Conservation (phyloP, 108 stramenopile genomes). For the Cylindrotheca closterium region DNA sequence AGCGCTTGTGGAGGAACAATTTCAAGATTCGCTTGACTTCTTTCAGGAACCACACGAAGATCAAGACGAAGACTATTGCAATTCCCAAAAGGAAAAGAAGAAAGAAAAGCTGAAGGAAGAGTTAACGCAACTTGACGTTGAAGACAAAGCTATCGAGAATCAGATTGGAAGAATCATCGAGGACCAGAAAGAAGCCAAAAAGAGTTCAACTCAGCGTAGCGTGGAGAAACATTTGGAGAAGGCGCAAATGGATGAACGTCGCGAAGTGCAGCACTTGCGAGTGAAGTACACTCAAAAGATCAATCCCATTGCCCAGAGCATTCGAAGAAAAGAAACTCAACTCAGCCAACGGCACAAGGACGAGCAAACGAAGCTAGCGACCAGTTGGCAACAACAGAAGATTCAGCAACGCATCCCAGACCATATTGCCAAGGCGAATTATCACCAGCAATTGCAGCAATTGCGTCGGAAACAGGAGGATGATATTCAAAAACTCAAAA, state of each 20-base stretch:
- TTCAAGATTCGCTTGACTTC: slow-evolving; percentile 54
- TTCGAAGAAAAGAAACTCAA: slow-evolving; percentile 48
- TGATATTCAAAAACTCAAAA: slow-evolving; percentile 49
- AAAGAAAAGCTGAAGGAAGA: slow-evolving; percentile 24
- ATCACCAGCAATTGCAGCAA: slow-evolving; percentile 40
- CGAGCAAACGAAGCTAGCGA: slow-evolving; percentile 39
- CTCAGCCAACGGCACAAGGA: slow-evolving; percentile 38
- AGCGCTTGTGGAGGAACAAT: slow-evolving; percentile 16
- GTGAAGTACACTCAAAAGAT: slow-evolving; percentile 28
- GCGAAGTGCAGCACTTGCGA: slow-evolving; percentile 36
- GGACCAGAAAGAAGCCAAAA: slow-evolving; percentile 42
- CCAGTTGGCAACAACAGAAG: slow-evolving; percentile 48
- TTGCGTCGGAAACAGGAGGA: slow-evolving; percentile 53
- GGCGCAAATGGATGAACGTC: slow-evolving; percentile 42
- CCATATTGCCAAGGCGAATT: slow-evolving; percentile 46
- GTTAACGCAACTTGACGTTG: slow-evolving; percentile 26
- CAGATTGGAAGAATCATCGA: slow-evolving; percentile 43
- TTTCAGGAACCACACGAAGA: slow-evolving; percentile 67
- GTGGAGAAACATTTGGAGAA: slow-evolving; percentile 34
- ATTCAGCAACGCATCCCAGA: slow-evolving; percentile 37
- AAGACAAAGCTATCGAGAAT: slow-evolving; percentile 36
- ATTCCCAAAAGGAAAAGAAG: slow-evolving; percentile 7
- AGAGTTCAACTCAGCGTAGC: slow-evolving; percentile 26
- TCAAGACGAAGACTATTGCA: slow-evolving; percentile 41
- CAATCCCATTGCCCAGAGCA: slow-evolving; percentile 35